Evolutionary conservation across 805 yeast species (phyloP), one percentile per base, ranked within the genome.

Genomic region (Candida piceae): DNA sequence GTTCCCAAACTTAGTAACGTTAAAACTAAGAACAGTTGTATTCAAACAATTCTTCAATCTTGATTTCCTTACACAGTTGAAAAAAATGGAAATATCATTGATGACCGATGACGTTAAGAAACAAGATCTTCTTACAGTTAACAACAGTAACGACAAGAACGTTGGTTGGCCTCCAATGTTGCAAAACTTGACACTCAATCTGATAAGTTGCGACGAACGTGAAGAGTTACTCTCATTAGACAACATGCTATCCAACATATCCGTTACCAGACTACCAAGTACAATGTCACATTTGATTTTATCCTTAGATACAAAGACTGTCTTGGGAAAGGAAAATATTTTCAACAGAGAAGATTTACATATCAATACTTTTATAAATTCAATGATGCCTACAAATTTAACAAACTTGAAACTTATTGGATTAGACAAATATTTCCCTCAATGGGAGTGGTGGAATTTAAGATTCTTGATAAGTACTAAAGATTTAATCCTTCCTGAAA

Each of bases 381-480:
- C 13, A 12, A 17, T 43, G 18, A 19, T 43, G 18, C 47, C 47
- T 6, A 4, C 13, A 10, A 29, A 30, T 11, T 25, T 43, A 7
- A 21, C 19, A 20, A n/a, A n/a, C 9, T 29, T 43, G 26, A 34
- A 25, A 12, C 4, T 43, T 2, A 30, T 35, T 8, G 44, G 47
- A 6, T 24, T 38, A 5, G 42, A 40, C 15, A 34, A 39, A 26
- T 39, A 39, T 22, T 43, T 43, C 29, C 44, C 47, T 2, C 41
- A 40, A 20, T 43, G 47, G 47, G 30, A 33, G 23, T 39, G 44
- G 44, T 43, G 47, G 47, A 40, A 43, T 32, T 34, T 34, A 16
- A 28, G 30, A 29, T 39, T 43, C 19, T 26, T 40, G 4, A 29
- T 43, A 31, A 31, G 32, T 21, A 32, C 44, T 8, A 26, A 26